Conservation (phyloP, 2,329 filamentous ascomycete species). For the Drechslera avenae region DNA sequence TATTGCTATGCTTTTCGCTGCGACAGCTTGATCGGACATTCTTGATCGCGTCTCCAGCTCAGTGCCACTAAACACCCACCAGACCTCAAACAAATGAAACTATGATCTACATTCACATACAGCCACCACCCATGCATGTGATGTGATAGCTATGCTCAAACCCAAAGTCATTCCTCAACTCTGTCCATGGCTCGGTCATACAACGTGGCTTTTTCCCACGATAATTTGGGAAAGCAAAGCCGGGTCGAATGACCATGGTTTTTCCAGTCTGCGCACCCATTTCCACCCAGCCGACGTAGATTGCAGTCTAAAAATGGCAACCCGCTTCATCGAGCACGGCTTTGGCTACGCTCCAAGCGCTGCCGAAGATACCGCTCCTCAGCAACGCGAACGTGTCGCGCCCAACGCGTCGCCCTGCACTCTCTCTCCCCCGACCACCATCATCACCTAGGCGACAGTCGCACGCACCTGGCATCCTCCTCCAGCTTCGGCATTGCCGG, state of each 20-base stretch:
- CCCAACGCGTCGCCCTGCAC: no score
- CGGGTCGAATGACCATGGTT: no score
- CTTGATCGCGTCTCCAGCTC: slow-evolving; percentile 40
- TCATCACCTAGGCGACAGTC: background rate
- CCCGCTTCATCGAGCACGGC: background rate
- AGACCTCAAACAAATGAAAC: slow-evolving; percentile 35
- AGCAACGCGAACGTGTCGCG: slow-evolving; percentile 16
- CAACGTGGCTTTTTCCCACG: background rate
- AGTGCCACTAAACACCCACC: slow-evolving; percentile 27
- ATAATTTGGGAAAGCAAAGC: no score
- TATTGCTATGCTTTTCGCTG: slow-evolving; percentile 37
- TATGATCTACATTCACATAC: slow-evolving; percentile 8
- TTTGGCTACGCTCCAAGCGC: slow-evolving; percentile 3
- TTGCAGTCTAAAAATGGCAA: background rate
- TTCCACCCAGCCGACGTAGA: background rate
- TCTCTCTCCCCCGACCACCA: no score
- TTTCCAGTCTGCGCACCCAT: background rate
- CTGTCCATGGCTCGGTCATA: background rate
- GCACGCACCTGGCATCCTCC: no score
- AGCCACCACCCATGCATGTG: background rate
- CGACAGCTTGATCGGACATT: slow-evolving; percentile 44
- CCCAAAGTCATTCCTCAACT: background rate
- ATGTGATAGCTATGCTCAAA: background rate
- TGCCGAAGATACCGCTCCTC: slow-evolving; percentile 5
- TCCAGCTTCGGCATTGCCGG: no score